Conservation (phyloP, 257 asterid genomes). For the Primulina huaijiensis region DNA sequence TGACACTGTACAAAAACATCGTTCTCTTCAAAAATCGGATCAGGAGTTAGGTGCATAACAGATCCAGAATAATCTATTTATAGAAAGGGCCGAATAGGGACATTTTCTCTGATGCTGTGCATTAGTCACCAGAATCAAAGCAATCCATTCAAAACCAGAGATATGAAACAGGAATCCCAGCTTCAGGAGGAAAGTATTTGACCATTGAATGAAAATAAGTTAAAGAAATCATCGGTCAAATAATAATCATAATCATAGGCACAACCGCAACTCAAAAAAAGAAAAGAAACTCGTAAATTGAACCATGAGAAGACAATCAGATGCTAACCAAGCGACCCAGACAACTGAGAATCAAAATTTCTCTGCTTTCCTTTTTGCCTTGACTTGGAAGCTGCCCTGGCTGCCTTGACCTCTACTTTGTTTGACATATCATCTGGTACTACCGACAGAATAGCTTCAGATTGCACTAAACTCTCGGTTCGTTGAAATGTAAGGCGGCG, state of each 20-base stretch:
- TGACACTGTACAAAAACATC: not conserved
- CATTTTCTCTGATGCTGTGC: not conserved
- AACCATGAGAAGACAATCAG: conserved; percentile 17
- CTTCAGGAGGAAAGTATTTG: not conserved
- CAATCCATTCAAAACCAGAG: not conserved
- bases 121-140: not conserved
- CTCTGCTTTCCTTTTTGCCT: conserved; percentile 47
- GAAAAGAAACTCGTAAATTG: conserved; percentile 6
- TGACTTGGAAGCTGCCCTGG: conserved; percentile 36
- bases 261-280: conserved; percentile 3
- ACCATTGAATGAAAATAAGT: not conserved
- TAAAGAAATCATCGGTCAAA: not conserved
- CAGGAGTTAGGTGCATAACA: not conserved
- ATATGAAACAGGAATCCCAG: not conserved
- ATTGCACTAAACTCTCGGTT: conserved; percentile 73
- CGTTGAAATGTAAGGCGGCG: conserved; percentile 87
- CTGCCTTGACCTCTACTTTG: conserved; percentile 36
- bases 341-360: conserved; percentile 31
- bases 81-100: not conserved
- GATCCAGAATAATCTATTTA: not conserved
- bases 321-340: conserved; percentile 35
- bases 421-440: conserved; percentile 29
- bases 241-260: not conserved
- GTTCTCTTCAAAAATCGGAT: not conserved
- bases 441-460: conserved; percentile 73